A percentile compares a stretch with the other conserved stretches of the same genome.
These are phyloP conservation scores for Beauveria brongniartii DNA, from an alignment of 2,329 filamentous ascomycete genomes.

Conservation along the genomic window DNA sequence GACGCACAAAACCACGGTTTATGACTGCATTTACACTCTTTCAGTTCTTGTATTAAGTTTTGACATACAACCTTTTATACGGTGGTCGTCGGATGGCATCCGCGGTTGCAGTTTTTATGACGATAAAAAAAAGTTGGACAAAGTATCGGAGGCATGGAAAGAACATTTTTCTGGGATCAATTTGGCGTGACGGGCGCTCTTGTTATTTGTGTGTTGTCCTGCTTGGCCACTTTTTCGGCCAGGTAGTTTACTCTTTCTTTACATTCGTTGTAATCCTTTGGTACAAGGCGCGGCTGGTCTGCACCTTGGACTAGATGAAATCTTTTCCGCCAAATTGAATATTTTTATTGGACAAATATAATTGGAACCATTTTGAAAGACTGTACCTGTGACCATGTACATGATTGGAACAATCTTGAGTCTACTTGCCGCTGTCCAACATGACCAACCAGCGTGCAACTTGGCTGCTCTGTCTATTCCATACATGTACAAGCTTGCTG, in stretches of 20 bases:
- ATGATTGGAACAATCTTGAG: too few relatives aligned
- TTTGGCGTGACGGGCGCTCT: conserved; percentile 21
- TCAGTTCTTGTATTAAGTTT: conserved; percentile 38
- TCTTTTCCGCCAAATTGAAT: conserved; percentile 10
- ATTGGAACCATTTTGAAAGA: not conserved
- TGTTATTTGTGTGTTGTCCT: conserved; percentile 17
- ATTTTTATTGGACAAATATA: conserved; percentile 1
- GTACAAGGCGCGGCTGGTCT: conserved; percentile 9
- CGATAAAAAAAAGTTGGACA: conserved; percentile 22
- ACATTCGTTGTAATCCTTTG: conserved; percentile 14
- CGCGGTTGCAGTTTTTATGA: conserved; percentile 18
- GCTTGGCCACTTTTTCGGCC: conserved; percentile 1
- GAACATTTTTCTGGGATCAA: conserved; percentile 15
- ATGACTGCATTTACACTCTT: conserved; percentile 19
- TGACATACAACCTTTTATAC: conserved; percentile 24
- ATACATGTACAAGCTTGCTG: not conserved
- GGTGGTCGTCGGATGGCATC: conserved; percentile 17
- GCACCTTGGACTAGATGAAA: conserved; percentile 4
- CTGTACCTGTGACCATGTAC: not conserved
- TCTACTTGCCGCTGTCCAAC: too few relatives aligned
- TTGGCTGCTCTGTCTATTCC: too few relatives aligned
- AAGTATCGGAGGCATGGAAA: conserved; percentile 18
- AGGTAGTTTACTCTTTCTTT: conserved; percentile 13
- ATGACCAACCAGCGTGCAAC: too few relatives aligned
- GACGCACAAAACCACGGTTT: conserved; percentile 8